Percentiles rank a stretch among this genome's conserved stretches.
Conservation (phyloP, 164 flowering plant species). For the Vitis riparia region DNA sequence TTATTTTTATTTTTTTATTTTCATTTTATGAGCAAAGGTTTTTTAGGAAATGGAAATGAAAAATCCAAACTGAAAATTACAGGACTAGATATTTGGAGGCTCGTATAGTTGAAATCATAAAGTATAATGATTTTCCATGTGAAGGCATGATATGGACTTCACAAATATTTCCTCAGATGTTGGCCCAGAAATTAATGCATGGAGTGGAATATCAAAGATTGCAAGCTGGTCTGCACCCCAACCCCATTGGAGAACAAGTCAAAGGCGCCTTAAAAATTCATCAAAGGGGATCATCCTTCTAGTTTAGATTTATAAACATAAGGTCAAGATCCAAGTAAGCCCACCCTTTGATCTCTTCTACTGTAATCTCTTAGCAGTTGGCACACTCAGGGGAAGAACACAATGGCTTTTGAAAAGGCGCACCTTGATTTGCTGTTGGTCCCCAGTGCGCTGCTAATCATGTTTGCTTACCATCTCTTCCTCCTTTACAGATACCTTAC, state of each 20-base stretch:
- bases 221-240: constrained; percentile 1
- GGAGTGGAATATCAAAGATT: background rate
- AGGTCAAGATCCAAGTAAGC: background rate
- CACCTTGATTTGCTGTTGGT: constrained; percentile 50
- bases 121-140: too few species aligned
- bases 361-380: too few species aligned
- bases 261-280: background rate
- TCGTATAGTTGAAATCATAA: too few species aligned
- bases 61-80: too few species aligned
- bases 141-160: too few species aligned
- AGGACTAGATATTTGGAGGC: too few species aligned
- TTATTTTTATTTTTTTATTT: too few species aligned
- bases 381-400: background rate
- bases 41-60: too few species aligned
- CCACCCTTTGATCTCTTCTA: background rate
- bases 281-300: background rate
- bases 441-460: constrained; percentile 45
- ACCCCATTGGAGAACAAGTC: background rate
- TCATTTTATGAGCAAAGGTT: too few species aligned
- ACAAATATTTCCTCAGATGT: too few species aligned
- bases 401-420: constrained; percentile 37
- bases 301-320: background rate
- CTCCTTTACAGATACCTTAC: constrained; percentile 49
- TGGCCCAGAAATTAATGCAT: background rate
- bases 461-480: constrained; percentile 55